Evolutionary conservation across 108 stramenopile genomes (phyloP).

Genomic region (Nitzschia sp.): DNA sequence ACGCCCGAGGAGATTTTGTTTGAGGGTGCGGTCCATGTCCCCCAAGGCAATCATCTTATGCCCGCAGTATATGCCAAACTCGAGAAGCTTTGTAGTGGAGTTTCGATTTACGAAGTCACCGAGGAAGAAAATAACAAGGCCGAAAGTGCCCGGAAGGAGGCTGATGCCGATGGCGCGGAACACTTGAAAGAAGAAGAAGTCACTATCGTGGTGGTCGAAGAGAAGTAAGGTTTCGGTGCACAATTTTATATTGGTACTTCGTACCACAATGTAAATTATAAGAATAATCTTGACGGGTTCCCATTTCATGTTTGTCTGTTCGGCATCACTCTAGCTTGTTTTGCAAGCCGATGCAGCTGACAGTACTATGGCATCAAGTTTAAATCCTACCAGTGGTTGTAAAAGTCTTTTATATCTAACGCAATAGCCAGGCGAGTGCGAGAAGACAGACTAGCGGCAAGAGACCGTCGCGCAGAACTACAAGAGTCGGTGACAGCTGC

Average conservation of each 20-base stretch:
- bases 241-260: too few species aligned
- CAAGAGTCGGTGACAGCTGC: too few species aligned
- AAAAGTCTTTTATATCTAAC: not conserved
- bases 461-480: not conserved
- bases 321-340: too few species aligned
- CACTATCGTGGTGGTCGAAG: not conserved
- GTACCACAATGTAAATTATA: too few species aligned
- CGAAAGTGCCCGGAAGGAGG: slow-evolving; percentile 1
- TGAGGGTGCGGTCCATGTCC: slow-evolving; percentile 5
- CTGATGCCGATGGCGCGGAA: slow-evolving; percentile 9
- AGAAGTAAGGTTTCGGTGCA: too few species aligned
- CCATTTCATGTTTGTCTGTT: too few species aligned
- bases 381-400: too few species aligned
- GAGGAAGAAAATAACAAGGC: slow-evolving; percentile 6
- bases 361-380: too few species aligned
- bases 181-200: slow-evolving; percentile 10
- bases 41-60: slow-evolving; percentile 9
- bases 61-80: slow-evolving; percentile 8
- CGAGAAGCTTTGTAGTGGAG: slow-evolving; percentile 10
- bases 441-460: not conserved
- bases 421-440: not conserved
- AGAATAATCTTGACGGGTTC: too few species aligned
- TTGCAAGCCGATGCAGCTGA: too few species aligned
- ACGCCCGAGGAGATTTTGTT: slow-evolving; percentile 13
- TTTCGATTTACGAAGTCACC: slow-evolving; percentile 5